These are phyloP conservation scores for Irpex sp. DNA, from an alignment of 1,284 basidiomycete genomes.

Conservation along the genomic window DNA sequence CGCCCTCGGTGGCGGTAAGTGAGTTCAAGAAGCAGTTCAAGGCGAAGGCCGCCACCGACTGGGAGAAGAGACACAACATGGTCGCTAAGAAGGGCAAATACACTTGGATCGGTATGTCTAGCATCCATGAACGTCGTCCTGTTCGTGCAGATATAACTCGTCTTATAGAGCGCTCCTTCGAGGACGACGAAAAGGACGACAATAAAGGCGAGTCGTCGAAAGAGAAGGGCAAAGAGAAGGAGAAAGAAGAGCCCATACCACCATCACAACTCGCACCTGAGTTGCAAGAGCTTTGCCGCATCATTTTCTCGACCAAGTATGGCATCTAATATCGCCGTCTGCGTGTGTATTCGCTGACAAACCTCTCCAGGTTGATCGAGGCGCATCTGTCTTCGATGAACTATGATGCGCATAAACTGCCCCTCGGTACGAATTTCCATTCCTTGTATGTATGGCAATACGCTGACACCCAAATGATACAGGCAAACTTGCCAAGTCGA, in stretches of 20 bases:
- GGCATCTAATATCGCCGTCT: constrained; percentile 9
- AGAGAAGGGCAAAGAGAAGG: constrained; percentile 32
- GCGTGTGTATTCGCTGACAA: neutral
- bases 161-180: constrained; percentile 47
- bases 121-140: neutral
- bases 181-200: constrained; percentile 40
- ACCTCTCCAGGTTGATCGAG: constrained; percentile 42
- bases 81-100: constrained; percentile 58
- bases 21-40: constrained; percentile 66
- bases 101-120: constrained; percentile 47
- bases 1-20: constrained; percentile 32
- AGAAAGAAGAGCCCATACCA: constrained; percentile 45
- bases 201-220: constrained; percentile 24
- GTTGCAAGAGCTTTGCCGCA: constrained; percentile 50
- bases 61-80: constrained; percentile 56
- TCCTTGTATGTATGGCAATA: constrained; percentile 4
- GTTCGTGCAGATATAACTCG: constrained; percentile 1
- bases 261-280: constrained; percentile 42
- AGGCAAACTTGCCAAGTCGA: constrained; percentile 56
- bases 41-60: constrained; percentile 46
- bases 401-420: constrained; percentile 68
- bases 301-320: constrained; percentile 55
- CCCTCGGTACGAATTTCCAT: constrained; percentile 41
- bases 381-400: constrained; percentile 63
- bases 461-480: neutral